Base-by-base conservation (phyloP, 2,329 filamentous ascomycete genomes). In the Colletotrichum filicis region DNA sequence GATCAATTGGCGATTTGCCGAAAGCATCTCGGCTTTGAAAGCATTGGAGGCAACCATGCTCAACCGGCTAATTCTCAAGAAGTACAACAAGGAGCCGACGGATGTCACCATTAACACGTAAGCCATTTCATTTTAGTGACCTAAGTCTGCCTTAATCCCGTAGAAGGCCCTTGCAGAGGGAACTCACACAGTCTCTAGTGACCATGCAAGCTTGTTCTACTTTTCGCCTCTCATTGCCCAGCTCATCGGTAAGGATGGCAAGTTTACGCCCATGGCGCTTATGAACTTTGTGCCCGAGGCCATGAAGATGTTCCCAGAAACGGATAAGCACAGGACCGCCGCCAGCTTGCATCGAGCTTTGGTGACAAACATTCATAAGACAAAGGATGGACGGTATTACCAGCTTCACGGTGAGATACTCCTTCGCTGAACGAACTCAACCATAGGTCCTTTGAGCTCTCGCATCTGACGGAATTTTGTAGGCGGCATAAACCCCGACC, bases 1-100 rank as follows among this genome's bases (percentile, higher is more conserved):
- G 0, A 86, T 90, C 77, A 89, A 88, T 64, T 90, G 88, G 88
- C 82, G 87, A 2, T 88, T 89, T 63, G 87, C 88, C 2, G 88
- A 90, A 76, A 88, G 86, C 59, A 84, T 88, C 1, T 83, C 87
- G 0, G 80, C 86, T 1, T 74, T 89, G 32, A 88, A 88, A 76
- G 87, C 80, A 1, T 78, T 87, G 22, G 86, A 88, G 75, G 87
- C 86, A 9, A 81, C 83, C 0, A 80, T 88, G 74, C 74, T 88
- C 32, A 85, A 83, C 60, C 80, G 81, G 1, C 77, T 89, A 11
- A 66, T 88, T 8, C 80, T 82, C 61, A 79, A 79, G n/a, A 88
- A 88, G 73, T 88, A 89, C 73, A 78, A 78, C 0, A 30, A 83
- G 4, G 78, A 81, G 16, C 80, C 85, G 0, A 77, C 81, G 22